A percentile compares a stretch with the other conserved stretches of the same genome.
Evolutionary conservation across 495 filamentous ascomycete species (phyloP).

Genomic region (Penicillium soppii): DNA sequence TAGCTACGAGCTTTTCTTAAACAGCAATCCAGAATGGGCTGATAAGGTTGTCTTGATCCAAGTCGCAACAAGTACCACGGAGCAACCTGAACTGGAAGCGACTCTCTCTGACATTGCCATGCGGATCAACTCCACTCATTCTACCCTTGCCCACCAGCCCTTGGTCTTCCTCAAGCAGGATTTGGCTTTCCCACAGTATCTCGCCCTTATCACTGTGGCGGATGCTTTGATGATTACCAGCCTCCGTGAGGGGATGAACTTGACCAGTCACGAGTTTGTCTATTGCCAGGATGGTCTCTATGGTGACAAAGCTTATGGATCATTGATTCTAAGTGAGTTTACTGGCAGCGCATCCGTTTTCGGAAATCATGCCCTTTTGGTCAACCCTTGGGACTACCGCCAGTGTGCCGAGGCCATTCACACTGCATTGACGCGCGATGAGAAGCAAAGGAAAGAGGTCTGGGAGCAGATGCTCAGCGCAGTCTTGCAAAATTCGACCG

Average conservation of each 20-base stretch:
- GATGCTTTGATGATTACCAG: conserved; percentile 91
- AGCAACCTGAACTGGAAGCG: conserved; percentile 80
- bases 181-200: conserved; percentile 83
- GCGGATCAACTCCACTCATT: conserved; percentile 83
- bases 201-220: conserved; percentile 82
- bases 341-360: conserved; percentile 88
- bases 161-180: conserved; percentile 95
- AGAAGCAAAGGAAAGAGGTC: conserved; percentile 67
- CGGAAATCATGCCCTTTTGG: conserved; percentile 65
- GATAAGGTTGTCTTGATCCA: conserved; percentile 88
- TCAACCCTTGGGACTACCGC: conserved; percentile 93
- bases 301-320: conserved; percentile 73
- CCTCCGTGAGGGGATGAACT: conserved; percentile 92
- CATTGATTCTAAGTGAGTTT: conserved; percentile 89
- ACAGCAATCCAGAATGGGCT: conserved; percentile 85
- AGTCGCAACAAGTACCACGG: conserved; percentile 84
- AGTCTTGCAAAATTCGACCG: conserved; percentile 77
- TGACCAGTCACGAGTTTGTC: conserved; percentile 89
- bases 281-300: conserved; percentile 87
- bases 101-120: conserved; percentile 90
- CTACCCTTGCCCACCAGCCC: conserved; percentile 84
- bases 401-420: conserved; percentile 81
- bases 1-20: conserved; percentile 90
- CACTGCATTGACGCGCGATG: conserved; percentile 71
- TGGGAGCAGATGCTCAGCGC: conserved; percentile 73